Evolutionary conservation across 2,329 filamentous ascomycete genomes (phyloP).

Genomic region (Aspergillus felis): DNA sequence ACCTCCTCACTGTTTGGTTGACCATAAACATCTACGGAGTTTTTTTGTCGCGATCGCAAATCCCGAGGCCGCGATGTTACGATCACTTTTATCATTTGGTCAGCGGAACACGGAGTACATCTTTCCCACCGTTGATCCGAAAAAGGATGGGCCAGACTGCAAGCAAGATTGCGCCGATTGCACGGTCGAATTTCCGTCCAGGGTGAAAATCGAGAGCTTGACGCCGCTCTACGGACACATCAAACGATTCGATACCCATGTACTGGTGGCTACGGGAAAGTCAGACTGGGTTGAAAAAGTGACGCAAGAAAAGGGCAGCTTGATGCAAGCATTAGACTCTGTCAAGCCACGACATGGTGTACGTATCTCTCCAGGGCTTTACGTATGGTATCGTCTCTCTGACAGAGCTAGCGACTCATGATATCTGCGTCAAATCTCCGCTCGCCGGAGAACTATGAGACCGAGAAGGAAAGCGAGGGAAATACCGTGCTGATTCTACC

Average conservation of each 20-base stretch:
- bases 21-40: neutral
- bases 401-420: conserved; percentile 27
- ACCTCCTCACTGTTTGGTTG: neutral
- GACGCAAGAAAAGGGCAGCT: conserved; percentile 41
- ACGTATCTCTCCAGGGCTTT: conserved; percentile 13
- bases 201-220: conserved; percentile 31
- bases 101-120: conserved; percentile 25
- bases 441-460: conserved; percentile 10
- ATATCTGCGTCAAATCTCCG: conserved; percentile 35
- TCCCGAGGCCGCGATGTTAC: conserved; percentile 21
- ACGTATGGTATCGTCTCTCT: neutral
- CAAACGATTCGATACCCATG: conserved; percentile 33
- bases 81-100: conserved; percentile 29
- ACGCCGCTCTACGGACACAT: conserved; percentile 33
- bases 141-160: conserved; percentile 33
- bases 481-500: conserved; percentile 78
- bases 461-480: conserved; percentile 32
- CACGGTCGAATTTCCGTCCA: conserved; percentile 31
- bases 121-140: conserved; percentile 34
- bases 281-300: conserved; percentile 37
- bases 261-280: conserved; percentile 37
- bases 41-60: neutral
- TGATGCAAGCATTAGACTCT: conserved; percentile 48
- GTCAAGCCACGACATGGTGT: conserved; percentile 65
- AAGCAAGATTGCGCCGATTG: conserved; percentile 35